A percentile compares a stretch with the other conserved stretches of the same genome.
Conservation (phyloP, 495 filamentous ascomycete genomes). For the Xylaria intraflava region DNA sequence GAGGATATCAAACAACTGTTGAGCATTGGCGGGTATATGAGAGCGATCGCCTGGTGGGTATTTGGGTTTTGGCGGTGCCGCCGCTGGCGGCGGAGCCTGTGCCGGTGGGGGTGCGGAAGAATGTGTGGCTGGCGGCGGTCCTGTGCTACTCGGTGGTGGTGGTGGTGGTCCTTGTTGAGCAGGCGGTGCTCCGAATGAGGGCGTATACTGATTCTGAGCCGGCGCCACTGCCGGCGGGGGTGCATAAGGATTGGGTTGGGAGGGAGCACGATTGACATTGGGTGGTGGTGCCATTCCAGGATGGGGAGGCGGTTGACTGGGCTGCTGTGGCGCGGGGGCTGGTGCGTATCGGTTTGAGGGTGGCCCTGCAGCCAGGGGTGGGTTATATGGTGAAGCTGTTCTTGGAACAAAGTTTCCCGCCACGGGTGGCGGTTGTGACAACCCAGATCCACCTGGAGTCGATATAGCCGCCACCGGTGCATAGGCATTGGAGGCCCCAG, state of each 20-base stretch:
- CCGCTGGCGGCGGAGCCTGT: slow-evolving; percentile 23
- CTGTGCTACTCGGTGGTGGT: slow-evolving; percentile 44
- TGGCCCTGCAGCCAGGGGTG: slow-evolving; percentile 66
- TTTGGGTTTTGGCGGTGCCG: slow-evolving; percentile 44
- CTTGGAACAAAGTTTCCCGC: slow-evolving; percentile 55
- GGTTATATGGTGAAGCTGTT: slow-evolving; percentile 83
- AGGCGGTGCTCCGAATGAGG: slow-evolving; percentile 25
- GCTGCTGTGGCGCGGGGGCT: slow-evolving; percentile 55
- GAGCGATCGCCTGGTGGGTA: slow-evolving; percentile 83
- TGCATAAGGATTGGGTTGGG: slow-evolving; percentile 55
- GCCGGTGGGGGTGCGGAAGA: slow-evolving; percentile 48
- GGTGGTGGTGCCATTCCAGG: slow-evolving; percentile 29
- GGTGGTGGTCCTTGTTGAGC: slow-evolving; percentile 32
- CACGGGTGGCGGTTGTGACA: slow-evolving; percentile 35
- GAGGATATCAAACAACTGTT: slow-evolving; percentile 74
- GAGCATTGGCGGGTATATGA: slow-evolving; percentile 72
- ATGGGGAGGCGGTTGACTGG: slow-evolving; percentile 47
- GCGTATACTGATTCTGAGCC: slow-evolving; percentile 42
- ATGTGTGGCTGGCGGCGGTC: slow-evolving; percentile 37
- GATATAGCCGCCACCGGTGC: slow-evolving; percentile 54
- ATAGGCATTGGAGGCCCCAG: slow-evolving; percentile 64
- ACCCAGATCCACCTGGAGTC: slow-evolving; percentile 19
- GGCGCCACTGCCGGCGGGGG: slow-evolving; percentile 39
- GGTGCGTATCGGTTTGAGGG: slow-evolving; percentile 83
- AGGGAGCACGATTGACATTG: slow-evolving; percentile 30